A percentile compares a stretch with the other conserved stretches of the same genome.
Evolutionary conservation across 768 basidiomycete genomes (phyloP).

Genomic region (Ramaria sp.): DNA sequence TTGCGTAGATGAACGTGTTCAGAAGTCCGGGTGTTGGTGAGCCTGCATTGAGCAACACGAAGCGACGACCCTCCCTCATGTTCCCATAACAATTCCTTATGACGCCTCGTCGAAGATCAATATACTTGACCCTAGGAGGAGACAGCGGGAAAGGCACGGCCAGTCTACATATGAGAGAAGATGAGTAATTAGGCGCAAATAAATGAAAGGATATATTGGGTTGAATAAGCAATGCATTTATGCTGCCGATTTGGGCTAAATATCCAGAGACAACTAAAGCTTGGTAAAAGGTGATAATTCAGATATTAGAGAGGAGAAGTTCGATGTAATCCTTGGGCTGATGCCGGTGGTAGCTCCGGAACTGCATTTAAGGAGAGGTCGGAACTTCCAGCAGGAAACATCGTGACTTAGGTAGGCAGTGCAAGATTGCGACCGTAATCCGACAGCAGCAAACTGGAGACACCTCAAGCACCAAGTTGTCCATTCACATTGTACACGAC

Average conservation of each 20-base stretch:
- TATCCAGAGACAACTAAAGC: conserved; percentile 24
- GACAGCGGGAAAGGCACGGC: conserved; percentile 39
- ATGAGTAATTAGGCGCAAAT: not conserved
- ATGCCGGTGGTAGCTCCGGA: conserved; percentile 12
- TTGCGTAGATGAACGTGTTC: conserved; percentile 25
- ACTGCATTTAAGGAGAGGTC: conserved; percentile 5
- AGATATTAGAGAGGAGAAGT: conserved; percentile 13
- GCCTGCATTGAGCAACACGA: conserved; percentile 25
- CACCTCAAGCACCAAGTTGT: conserved; percentile 16
- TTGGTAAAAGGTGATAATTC: conserved; percentile 11
- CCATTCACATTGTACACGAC: conserved; percentile 19
- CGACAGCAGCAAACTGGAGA: conserved; percentile 15
- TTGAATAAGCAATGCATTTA: conserved; percentile 22
- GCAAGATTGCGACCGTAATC: conserved; percentile 10
- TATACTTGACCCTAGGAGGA: conserved; percentile 24
- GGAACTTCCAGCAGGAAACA: conserved; percentile 11
- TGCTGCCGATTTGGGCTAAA: conserved; percentile 22
- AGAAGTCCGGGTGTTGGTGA: conserved; percentile 24
- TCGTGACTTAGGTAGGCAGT: conserved; percentile 13
- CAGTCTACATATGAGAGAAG: conserved; percentile 14
- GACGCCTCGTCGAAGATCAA: conserved; percentile 8
- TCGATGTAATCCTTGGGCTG: conserved; percentile 12
- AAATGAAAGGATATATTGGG: not conserved
- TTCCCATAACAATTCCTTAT: conserved; percentile 15
- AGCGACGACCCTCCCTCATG: conserved; percentile 23